Conservation (phyloP, 2,329 filamentous ascomycete species). For the Epichloe festucae region DNA sequence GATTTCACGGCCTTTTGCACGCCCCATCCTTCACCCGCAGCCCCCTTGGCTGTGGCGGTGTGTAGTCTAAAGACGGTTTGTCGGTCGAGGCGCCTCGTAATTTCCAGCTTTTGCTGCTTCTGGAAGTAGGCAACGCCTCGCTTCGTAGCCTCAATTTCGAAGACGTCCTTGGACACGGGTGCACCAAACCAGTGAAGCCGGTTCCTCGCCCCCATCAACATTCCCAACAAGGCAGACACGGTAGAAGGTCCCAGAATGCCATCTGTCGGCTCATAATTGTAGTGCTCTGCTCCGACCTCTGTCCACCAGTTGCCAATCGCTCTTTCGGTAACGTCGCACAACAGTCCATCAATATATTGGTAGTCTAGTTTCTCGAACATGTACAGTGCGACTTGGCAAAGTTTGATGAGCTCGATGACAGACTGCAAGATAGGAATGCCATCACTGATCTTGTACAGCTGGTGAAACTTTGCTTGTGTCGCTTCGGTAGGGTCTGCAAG, state of each 20-base stretch:
- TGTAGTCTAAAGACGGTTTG: constrained; percentile 73
- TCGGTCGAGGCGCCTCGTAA: constrained; percentile 67
- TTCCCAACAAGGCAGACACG: constrained; percentile 74
- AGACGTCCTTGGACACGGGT: constrained; percentile 79
- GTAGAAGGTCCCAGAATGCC: constrained; percentile 87
- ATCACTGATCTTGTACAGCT: constrained; percentile 79
- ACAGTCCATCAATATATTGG: constrained; percentile 79
- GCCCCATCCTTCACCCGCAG: constrained; percentile 78
- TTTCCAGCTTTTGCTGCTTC: constrained; percentile 70
- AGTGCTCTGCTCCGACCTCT: constrained; percentile 81
- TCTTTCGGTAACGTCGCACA: constrained; percentile 87
- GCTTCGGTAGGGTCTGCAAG: constrained; percentile 65
- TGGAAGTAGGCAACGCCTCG: constrained; percentile 80
- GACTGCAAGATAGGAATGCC: constrained; percentile 64
- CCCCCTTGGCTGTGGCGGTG: constrained; percentile 75
- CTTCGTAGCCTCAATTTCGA: constrained; percentile 73
- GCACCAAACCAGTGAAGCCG: constrained; percentile 74
- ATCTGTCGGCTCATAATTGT: constrained; percentile 84
- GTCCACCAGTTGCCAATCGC: constrained; percentile 94
- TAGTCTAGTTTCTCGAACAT: constrained; percentile 79
- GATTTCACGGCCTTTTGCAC: constrained; percentile 92
- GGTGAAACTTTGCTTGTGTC: constrained; percentile 81
- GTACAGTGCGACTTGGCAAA: constrained; percentile 80
- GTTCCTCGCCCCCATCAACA: constrained; percentile 82
- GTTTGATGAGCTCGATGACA: constrained; percentile 77